Evolutionary conservation across 345 rosid genomes (phyloP).

Genomic region (Citropsis articulata): DNA sequence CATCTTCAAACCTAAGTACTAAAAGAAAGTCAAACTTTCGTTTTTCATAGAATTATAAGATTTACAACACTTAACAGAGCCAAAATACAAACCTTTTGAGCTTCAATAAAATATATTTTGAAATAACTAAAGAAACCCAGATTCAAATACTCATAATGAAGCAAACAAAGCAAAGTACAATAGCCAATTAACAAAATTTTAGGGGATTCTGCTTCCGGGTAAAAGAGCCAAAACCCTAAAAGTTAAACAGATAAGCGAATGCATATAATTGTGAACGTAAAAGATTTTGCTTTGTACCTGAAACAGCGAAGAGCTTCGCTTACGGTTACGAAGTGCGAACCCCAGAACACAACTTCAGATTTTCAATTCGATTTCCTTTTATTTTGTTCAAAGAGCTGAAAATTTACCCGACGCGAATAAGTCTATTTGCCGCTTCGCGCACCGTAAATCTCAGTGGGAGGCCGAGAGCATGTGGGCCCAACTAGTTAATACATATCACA

Average conservation of each 20-base stretch:
- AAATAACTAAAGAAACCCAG: neutral
- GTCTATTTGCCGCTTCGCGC: neutral
- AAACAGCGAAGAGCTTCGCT: neutral
- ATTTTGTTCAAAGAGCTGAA: neutral
- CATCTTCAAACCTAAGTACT: neutral
- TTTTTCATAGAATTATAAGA: neutral
- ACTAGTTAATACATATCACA: neutral
- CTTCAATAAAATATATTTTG: neutral
- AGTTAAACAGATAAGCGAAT: neutral
- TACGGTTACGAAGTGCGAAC: neutral
- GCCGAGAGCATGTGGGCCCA: neutral
- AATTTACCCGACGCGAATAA: neutral
- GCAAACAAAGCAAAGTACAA: neutral
- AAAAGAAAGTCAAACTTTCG: neutral
- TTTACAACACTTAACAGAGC: neutral
- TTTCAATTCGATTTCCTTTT: neutral
- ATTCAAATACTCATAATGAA: neutral
- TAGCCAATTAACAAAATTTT: neutral
- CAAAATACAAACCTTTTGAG: neutral
- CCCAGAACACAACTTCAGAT: neutral
- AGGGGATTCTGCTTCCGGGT: neutral
- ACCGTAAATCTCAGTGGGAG: neutral
- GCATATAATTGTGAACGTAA: neutral
- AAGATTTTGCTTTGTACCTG: neutral
- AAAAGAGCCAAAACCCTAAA: neutral